A percentile compares a stretch with the other conserved stretches of the same genome.
phyloP scores from a whole-genome alignment of 2,329 filamentous ascomycete genomes.

The Sarocladiaceae sp. region DNA sequence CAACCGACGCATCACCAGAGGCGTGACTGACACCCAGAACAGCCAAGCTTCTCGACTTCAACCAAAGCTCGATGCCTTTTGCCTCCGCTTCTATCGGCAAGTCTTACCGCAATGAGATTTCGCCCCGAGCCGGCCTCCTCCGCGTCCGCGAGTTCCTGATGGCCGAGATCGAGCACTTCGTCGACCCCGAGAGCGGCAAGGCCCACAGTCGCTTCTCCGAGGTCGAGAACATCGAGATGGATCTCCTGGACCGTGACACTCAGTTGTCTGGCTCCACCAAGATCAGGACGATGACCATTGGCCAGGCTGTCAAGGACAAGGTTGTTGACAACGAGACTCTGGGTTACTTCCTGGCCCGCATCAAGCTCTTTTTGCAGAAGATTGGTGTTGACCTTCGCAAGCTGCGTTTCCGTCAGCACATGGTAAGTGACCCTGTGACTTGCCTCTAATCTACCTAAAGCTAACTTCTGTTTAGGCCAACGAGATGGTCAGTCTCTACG shows the following conservation, averaged over 20 bases:
- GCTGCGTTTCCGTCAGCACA: conserved; percentile 94
- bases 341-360: conserved; percentile 93
- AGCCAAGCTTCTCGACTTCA: conserved; percentile 91
- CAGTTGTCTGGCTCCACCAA: conserved; percentile 82
- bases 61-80: conserved; percentile 92
- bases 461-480: conserved; percentile 30
- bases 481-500: conserved; percentile 46
- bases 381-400: conserved; percentile 84
- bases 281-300: conserved; percentile 67
- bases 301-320: conserved; percentile 74
- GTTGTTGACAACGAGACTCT: conserved; percentile 96
- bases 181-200: conserved; percentile 91
- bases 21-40: background rate
- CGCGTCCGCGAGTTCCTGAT: conserved; percentile 96
- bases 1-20: no score
- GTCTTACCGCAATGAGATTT: conserved; percentile 97
- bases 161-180: conserved; percentile 98
- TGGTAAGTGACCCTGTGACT: conserved; percentile 36
- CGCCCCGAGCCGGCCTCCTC: conserved; percentile 81
- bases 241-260: conserved; percentile 75
- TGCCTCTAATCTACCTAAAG: background rate
- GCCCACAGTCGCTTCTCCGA: conserved; percentile 85
- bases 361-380: conserved; percentile 82
- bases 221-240: conserved; percentile 75
- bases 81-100: conserved; percentile 96